Percentiles rank a stretch among this genome's conserved stretches.
Evolutionary conservation across 805 yeast genomes (phyloP).

Genomic region (Barnettozyma sp.): DNA sequence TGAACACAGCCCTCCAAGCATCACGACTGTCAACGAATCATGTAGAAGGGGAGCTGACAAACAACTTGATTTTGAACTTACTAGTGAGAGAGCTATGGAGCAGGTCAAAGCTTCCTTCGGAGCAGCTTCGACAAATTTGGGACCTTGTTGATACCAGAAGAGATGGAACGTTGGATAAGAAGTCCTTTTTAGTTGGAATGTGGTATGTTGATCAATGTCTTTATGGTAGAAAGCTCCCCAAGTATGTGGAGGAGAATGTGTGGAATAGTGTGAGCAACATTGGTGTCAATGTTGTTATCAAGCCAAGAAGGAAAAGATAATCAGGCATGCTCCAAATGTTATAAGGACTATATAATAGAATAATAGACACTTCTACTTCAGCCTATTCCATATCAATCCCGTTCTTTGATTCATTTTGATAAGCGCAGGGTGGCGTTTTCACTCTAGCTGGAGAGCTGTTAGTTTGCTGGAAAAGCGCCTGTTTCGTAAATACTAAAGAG

Average conservation of each 20-base stretch:
- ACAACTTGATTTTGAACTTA: conserved; percentile 28
- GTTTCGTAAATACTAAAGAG: too few relatives aligned
- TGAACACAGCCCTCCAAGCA: conserved; percentile 22
- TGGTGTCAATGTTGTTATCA: conserved; percentile 30
- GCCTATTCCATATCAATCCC: too few relatives aligned
- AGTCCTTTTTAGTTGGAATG: conserved; percentile 91
- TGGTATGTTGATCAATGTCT: conserved; percentile 96
- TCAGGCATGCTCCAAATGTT: too few relatives aligned
- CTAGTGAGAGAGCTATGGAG: conserved; percentile 78
- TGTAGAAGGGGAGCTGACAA: conserved; percentile 14
- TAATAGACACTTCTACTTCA: too few relatives aligned
- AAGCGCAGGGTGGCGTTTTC: too few relatives aligned
- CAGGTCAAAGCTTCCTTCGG: conserved; percentile 64
- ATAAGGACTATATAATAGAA: too few relatives aligned
- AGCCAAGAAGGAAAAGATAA: conserved; percentile 16
- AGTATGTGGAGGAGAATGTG: conserved; percentile 52
- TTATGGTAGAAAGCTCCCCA: conserved; percentile 87
- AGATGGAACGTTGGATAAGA: conserved; percentile 72
- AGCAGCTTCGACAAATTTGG: conserved; percentile 58
- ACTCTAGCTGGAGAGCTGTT: too few relatives aligned
- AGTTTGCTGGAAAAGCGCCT: too few relatives aligned
- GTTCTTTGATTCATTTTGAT: too few relatives aligned
- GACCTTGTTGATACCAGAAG: conserved; percentile 56
- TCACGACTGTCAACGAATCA: conserved; percentile 26
- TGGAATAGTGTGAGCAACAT: conserved; percentile 72